Conservation (phyloP, 352 stramenopile species). For the Phytophthora niederhauseri region DNA sequence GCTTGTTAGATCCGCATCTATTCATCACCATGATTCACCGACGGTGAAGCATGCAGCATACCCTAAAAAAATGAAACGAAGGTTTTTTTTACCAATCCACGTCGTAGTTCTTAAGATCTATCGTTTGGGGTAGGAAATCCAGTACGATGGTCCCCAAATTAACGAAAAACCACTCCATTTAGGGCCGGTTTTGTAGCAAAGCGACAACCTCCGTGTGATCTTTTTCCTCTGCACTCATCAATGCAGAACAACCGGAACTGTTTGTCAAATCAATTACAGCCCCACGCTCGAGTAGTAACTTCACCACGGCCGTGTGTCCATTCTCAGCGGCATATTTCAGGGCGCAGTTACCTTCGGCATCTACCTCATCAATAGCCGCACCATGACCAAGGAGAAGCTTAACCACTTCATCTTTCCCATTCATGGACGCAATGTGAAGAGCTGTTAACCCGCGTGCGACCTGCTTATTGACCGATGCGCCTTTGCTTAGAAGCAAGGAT, state of each 20-base stretch:
- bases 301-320: conserved; percentile 3
- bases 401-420: background rate
- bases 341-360: conserved; percentile 1
- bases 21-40: no score
- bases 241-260: background rate
- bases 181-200: background rate
- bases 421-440: conserved; percentile 4
- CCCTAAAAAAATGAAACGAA: no score
- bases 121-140: no score
- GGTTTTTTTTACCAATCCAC: no score
- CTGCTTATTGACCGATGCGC: background rate
- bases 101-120: no score
- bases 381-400: conserved; percentile 15
- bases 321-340: conserved; percentile 12
- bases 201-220: conserved; percentile 6
- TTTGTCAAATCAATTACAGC: conserved; percentile 7
- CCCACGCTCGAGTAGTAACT: conserved; percentile 4
- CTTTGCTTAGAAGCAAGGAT: background rate
- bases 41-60: no score
- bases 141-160: no score
- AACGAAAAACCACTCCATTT: no score
- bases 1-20: no score
- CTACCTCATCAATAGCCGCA: conserved; percentile 8
- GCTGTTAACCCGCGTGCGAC: background rate
- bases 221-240: background rate